These are phyloP conservation scores for Chlorella vulgaris DNA, from an alignment of 139 green algal species.

Conservation along the genomic window DNA sequence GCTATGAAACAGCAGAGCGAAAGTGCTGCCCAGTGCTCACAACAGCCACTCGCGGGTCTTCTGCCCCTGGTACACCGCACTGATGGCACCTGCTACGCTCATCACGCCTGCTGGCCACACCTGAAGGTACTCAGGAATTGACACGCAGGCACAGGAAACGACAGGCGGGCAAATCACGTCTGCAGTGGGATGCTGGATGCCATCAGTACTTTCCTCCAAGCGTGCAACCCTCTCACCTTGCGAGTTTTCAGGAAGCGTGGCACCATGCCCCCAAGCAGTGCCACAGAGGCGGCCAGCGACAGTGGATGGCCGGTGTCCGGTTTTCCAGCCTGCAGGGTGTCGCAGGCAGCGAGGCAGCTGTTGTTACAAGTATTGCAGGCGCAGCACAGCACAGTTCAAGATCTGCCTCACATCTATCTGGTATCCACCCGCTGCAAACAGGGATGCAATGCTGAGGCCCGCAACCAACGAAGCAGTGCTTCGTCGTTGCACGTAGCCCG, in stretches of 20 bases:
- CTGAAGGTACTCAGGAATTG: slow-evolving; percentile 4
- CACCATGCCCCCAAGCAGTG: slow-evolving; percentile 29
- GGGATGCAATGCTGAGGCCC: slow-evolving; percentile 23
- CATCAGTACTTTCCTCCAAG: neutral
- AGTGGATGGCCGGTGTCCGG: slow-evolving; percentile 27
- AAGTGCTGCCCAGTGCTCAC: neutral
- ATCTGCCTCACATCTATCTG: slow-evolving; percentile 21
- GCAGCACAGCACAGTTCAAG: neutral
- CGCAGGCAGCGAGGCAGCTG: neutral
- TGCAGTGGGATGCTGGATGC: neutral
- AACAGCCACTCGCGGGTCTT: slow-evolving; percentile 36
- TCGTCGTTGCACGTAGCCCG: neutral
- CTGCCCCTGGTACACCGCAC: slow-evolving; percentile 20
- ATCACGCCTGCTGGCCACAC: slow-evolving; percentile 36
- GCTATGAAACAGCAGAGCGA: neutral
- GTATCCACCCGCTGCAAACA: slow-evolving; percentile 17
- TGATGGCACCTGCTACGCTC: neutral
- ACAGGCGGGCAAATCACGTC: neutral
- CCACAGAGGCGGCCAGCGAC: slow-evolving; percentile 13
- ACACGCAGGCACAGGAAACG: neutral
- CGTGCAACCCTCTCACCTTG: neutral
- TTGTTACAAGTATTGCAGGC: neutral
- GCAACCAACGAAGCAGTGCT: slow-evolving; percentile 7
- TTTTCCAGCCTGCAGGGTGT: slow-evolving; percentile 3
- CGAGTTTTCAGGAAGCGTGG: neutral